Percentiles rank a stretch among this genome's conserved stretches.
phyloP scores from a whole-genome alignment of 768 basidiomycete genomes.

The Russula olivacea region DNA sequence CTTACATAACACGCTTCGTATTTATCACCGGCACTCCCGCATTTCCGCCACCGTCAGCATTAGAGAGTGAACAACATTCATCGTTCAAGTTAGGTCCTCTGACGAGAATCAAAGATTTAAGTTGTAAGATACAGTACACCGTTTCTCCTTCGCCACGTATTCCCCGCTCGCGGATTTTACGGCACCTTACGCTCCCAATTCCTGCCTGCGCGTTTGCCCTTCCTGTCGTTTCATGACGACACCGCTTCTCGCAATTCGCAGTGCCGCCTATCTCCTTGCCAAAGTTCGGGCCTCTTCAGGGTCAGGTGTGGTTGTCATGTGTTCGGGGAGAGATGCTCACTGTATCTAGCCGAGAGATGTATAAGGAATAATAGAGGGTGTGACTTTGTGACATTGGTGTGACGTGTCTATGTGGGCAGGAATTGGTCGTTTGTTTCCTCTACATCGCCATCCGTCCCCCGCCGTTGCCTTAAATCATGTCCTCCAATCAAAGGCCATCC shows the following conservation, averaged over 20 bases:
- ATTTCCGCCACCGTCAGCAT: not conserved
- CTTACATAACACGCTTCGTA: not conserved
- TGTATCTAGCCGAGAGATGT: not conserved
- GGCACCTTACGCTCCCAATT: not conserved
- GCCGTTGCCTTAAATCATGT: conserved; percentile 44
- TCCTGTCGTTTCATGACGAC: not conserved
- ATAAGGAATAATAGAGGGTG: not conserved
- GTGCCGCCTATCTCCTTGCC: not conserved
- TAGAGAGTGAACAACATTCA: not conserved
- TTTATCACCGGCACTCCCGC: not conserved
- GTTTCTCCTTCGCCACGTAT: not conserved
- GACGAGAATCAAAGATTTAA: too few relatives aligned
- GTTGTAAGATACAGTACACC: not conserved
- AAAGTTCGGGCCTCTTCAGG: not conserved
- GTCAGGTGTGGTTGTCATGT: too few relatives aligned
- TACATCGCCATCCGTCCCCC: conserved; percentile 24
- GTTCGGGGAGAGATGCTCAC: too few relatives aligned
- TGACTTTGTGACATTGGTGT: conserved; percentile 4
- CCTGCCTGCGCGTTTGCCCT: not conserved
- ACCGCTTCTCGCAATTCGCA: not conserved
- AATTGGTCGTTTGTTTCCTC: conserved; percentile 22
- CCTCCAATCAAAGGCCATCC: conserved; percentile 55
- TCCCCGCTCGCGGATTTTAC: not conserved
- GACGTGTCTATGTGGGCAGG: not conserved
- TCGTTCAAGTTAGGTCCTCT: too few relatives aligned